Conservation (phyloP, 176 grass and related monocot genomes). For the Poa annua region DNA sequence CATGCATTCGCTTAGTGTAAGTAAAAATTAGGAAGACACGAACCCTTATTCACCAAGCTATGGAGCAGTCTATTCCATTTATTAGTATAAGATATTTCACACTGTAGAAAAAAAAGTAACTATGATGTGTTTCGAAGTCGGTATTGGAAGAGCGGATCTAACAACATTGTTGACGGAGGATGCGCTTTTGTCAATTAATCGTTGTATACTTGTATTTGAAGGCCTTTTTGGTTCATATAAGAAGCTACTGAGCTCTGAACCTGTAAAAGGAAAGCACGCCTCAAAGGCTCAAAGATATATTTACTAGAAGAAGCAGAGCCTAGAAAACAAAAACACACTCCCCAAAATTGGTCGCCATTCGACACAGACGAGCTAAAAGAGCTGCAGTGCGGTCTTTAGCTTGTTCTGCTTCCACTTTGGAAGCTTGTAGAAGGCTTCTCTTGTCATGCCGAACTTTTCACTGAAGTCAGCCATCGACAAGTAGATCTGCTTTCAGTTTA, state of each 20-base stretch:
- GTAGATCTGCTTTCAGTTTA: slow-evolving; percentile 57
- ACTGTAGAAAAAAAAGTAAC: too few relatives aligned
- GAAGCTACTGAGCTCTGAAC: slow-evolving; percentile 28
- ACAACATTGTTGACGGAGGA: too few relatives aligned
- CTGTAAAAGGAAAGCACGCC: slow-evolving; percentile 24
- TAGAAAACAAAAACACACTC: slow-evolving; percentile 1
- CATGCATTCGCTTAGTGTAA: too few relatives aligned
- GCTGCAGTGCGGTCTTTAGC: slow-evolving; percentile 63
- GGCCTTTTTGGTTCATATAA: too few relatives aligned
- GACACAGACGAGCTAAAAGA: slow-evolving; percentile 59
- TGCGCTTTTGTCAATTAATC: too few relatives aligned
- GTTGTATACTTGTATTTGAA: too few relatives aligned
- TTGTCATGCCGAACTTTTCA: slow-evolving; percentile 74
- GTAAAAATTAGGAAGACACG: too few relatives aligned
- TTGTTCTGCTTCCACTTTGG: slow-evolving; percentile 96
- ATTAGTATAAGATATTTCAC: too few relatives aligned
- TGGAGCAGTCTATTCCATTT: too few relatives aligned
- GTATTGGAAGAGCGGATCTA: too few relatives aligned
- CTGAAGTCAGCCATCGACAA: slow-evolving; percentile 70
- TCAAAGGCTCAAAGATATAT: slow-evolving; percentile 21
- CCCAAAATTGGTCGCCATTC: slow-evolving; percentile 23
- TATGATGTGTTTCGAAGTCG: too few relatives aligned
- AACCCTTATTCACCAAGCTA: too few relatives aligned
- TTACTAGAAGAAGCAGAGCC: slow-evolving; percentile 37
- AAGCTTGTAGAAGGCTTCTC: slow-evolving; percentile 67